Evolutionary conservation across 768 basidiomycete genomes (phyloP), one percentile per base, ranked within the genome.

Genomic region (Botryobasidium botryosum): DNA sequence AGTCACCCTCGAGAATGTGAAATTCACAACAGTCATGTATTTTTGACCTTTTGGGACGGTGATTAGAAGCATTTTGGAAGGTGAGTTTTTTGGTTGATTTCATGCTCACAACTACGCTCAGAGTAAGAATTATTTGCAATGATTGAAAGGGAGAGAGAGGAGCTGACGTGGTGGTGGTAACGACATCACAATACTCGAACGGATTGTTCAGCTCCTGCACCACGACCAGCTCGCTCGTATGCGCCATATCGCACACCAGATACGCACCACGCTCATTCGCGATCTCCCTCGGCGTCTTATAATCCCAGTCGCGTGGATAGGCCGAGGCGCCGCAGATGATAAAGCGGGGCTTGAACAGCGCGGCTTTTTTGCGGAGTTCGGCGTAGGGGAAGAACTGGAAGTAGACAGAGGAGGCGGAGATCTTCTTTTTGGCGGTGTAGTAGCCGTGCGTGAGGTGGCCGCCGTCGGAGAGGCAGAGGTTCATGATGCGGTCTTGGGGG

Each of bases 391-490:
- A 70, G 29, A 94, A 94, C 61, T 97, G 91, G 81, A 97, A 99
- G 70, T 97, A 97, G 67, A 99, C 94, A 17, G 94, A 97, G 20
- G 92, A 97, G 28, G 94, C 87, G 27, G 94, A 96, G 79, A 99
- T 97, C 67, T 99, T 97, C 72, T 96, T 94, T 69, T 97, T 97
- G 48, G 88, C 86, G 46, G 88, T 92, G 64, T 91, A 99, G 70
- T 92, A 92, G 25, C 92, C 92, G 59, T 96, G 92, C 27, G 90
- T 96, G 54, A 94, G 74, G 62, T 94, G 91, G 39, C 90, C 92
- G 60, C 92, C 92, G 58, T 97, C 91, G 12, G 92, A 88, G 28
- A 99, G 80, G 50, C 90, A 91, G 53, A 99, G 82, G 62, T 92
- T 92, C 92, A 99, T 97, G 53, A 99, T 74, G 50, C 92, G 81